Evolutionary conservation across 495 filamentous ascomycete species (phyloP).

Genomic region (Tetracladium setigerum): DNA sequence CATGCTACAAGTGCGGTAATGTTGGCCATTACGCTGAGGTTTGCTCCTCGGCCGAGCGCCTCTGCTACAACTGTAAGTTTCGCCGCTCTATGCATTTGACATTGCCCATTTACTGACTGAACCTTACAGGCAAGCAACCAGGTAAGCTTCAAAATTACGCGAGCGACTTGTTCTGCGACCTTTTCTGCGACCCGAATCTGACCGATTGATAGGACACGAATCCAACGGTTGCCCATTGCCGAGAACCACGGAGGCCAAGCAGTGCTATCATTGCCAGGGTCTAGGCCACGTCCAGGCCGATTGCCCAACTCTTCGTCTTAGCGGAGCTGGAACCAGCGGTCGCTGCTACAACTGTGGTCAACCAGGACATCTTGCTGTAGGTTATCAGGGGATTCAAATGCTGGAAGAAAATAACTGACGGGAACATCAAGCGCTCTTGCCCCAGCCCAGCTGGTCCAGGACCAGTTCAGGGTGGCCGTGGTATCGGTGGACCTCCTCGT

Average conservation of each 20-base stretch:
- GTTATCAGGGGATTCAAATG: constrained; percentile 3
- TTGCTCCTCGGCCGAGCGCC: constrained; percentile 90
- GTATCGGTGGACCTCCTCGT: constrained; percentile 55
- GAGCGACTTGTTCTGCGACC: background rate
- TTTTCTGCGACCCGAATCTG: constrained; percentile 5
- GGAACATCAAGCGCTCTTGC: constrained; percentile 63
- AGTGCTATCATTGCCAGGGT: constrained; percentile 99
- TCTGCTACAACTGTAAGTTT: constrained; percentile 96
- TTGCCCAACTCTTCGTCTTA: constrained; percentile 93
- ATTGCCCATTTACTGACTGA: constrained; percentile 12
- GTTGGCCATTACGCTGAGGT: constrained; percentile 99
- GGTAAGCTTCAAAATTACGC: constrained; percentile 41
- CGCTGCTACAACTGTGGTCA: constrained; percentile 96
- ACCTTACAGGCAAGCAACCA: constrained; percentile 66
- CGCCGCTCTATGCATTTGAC: background rate
- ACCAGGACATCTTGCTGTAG: constrained; percentile 73
- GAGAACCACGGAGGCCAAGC: constrained; percentile 95
- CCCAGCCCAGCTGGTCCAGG: constrained; percentile 55
- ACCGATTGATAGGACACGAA: constrained; percentile 71
- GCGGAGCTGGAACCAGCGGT: constrained; percentile 64
- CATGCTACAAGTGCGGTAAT: constrained; percentile 99
- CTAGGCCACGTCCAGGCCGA: constrained; percentile 98
- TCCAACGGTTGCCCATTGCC: constrained; percentile 95
- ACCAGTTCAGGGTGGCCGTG: constrained; percentile 45
- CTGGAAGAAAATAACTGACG: constrained; percentile 4